Base-by-base conservation (phyloP, 352 stramenopile species). In the Blastocystis sp. region DNA sequence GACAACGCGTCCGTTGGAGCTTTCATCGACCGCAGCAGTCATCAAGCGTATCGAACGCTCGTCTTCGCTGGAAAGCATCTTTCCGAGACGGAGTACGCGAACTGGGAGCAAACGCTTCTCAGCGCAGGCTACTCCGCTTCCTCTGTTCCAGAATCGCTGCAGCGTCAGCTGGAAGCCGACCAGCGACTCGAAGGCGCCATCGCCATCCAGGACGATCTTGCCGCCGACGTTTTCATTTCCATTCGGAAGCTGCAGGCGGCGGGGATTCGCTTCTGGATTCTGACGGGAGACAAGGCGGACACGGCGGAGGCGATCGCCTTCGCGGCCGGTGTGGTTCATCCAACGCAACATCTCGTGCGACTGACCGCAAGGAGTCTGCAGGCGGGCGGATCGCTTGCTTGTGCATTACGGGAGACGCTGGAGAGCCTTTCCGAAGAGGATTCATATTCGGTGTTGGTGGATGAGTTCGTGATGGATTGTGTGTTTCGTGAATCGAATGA, bases 211-310 rank as follows among this genome's bases (percentile, higher is more conserved):
- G 75, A 85, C 38, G 54, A 85, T 72, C 36, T 85, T 8, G 75
- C 59, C 9, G 11, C 64, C 4, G 38, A 76, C 29, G 75, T 85
- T 7, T 76, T 36, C 24, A 40, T 76, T 1, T 76, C 75, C 1
- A 44, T 85, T 46, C 24, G 38, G 11, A 56, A 56, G 18, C 54
- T 85, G 4, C 75, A 76, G 27, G 38, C 63, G 7, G 75, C 75
- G 36, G 75, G 75, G 8, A 72, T 85, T 7, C 57, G 63, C 8
- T 76, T 76, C 42, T 85, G 75, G 75, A 85, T 85, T 61, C 40
- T 85, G 4, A 85, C 75, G 18, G 75, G 75, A 36, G 75, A 85
- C 44, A 85, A 85, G 27, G 53, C 57, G 14, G 54, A 67, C 48
- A 85, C 75, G 18, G 75, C 75, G 7, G 63, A 76, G 34, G 54